Evolutionary conservation across 768 basidiomycete genomes (phyloP), one percentile per base, ranked within the genome.

Genomic region (Fistulinella prunicolor): DNA sequence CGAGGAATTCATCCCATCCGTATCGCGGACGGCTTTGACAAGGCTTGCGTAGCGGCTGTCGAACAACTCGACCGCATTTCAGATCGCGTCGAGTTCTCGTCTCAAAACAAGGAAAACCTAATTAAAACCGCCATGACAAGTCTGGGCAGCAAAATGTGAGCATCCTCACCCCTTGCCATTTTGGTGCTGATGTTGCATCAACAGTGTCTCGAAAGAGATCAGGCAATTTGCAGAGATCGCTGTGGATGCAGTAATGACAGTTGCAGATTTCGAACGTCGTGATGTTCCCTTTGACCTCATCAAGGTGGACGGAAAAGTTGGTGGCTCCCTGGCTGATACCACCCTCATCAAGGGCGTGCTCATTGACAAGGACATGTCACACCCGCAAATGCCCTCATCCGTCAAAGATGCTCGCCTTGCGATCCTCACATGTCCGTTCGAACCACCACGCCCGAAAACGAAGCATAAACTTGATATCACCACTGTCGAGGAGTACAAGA

Each of bases 281-380:
- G 96, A 99, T 66, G 94, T 99, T 12, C 85, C 87, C 39, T 98
- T 99, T 66, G 96, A 99, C 71, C 77, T 98, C 54, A 98, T 98
- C 80, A 98, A 99, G 69, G 95, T 98, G 13, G 92, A 96, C 57
- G 95, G 95, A 63, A 98, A 98, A 73, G 95, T 98, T 55, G 96
- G 96, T 38, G 96, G 96, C 32, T 91, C 94, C 9, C 80, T 99
- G 32, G 92, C 90, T 9, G 96, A 99, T 71, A 98, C 92, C 7
- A 83, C 81, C 36, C 80, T 99, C 58, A 95, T 99, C 74, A 88
- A 88, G 60, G 96, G 96, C 58, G 96, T 99, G 36, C 89, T 99
- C 59, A 82, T 99, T 66, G 96, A 99, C 83, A 99, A 99, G 72
- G 95, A 99, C 72, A 95, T 99, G 89, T 97, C 94, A 12, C 96